Evolutionary conservation across 495 filamentous ascomycete species (phyloP), one percentile per base, ranked within the genome.

Genomic region (Trichocladium antarcticum): DNA sequence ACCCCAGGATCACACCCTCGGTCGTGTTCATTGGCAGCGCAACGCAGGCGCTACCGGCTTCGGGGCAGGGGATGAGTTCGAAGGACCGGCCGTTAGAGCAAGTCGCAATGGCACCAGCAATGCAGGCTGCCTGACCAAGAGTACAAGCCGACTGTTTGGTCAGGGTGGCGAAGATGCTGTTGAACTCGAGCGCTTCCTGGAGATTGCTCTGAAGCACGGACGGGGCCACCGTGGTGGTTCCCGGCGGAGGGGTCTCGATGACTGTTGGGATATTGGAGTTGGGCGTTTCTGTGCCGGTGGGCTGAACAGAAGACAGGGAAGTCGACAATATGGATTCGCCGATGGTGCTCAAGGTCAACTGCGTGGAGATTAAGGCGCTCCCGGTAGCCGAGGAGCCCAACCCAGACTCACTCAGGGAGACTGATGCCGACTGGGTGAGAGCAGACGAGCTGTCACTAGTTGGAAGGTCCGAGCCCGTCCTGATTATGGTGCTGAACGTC

Each of bases 1-100:
- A 74, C n/a, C 56, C 61, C 29, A 72, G 47, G 38, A 61, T 48
- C 7, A 65, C 63, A 4, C 67, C 68, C 1, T 49, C 50, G 16
- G 58, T 55, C 0, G 62, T 66, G 10, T 61, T 61, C 66, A 72
- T 66, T 6, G 71, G 71, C 38, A 72, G 46, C 16, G 68, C 71
- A 32, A 61, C 63, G 51, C 71, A 74, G 31, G 57, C 58, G 11
- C 57, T 57, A 11, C 56, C 54, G 15, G 55, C 31, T 36, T 22
- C 40, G 14, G 43, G 41, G 49, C 67, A 70, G 5, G 53, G 43
- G 17, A 40, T 45, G 5, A 68, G 56, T n/a, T 60, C 49, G 32
- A 68, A 71, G 27, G 36, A 50, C 38, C 59, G 60, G 15, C 50
- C 46, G 50, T 29, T 45, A 32, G 54, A 45, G 50, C 69, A 72